Conservation (phyloP, 768 basidiomycete species). For the Pleurotus platypus region DNA sequence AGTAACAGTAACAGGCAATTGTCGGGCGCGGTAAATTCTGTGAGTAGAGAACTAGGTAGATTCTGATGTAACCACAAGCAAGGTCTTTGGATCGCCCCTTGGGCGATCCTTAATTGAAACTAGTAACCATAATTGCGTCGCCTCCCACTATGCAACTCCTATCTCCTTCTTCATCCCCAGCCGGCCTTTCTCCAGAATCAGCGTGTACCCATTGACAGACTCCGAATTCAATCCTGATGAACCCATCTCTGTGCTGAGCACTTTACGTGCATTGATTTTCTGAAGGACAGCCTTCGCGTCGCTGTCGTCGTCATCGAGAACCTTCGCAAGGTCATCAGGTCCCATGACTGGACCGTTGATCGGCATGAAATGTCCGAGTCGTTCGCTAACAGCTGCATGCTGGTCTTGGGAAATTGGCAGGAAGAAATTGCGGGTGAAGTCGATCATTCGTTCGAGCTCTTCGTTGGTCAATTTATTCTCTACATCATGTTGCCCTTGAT, state of each 20-base stretch:
- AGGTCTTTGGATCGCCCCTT: too few species aligned
- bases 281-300: conserved; percentile 33
- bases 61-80: too few species aligned
- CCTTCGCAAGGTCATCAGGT: conserved; percentile 3
- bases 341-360: conserved; percentile 1
- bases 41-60: too few species aligned
- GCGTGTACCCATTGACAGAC: conserved; percentile 2
- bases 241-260: conserved; percentile 19
- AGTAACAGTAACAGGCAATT: too few species aligned
- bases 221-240: conserved; percentile 6
- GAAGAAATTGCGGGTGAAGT: conserved; percentile 9
- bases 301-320: conserved; percentile 11
- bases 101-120: too few species aligned
- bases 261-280: conserved; percentile 42
- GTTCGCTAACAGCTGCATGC: background rate
- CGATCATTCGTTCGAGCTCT: conserved; percentile 11
- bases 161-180: background rate
- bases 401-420: conserved; percentile 2
- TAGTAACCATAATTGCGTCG: too few species aligned
- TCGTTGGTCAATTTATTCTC: conserved; percentile 5
- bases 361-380: background rate
- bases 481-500: conserved; percentile 8
- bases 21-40: too few species aligned
- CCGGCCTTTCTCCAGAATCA: background rate
- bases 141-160: too few species aligned